These are phyloP conservation scores for Thecaphora thlaspeos DNA, from an alignment of 1,284 basidiomycete species.

Conservation along the genomic window DNA sequence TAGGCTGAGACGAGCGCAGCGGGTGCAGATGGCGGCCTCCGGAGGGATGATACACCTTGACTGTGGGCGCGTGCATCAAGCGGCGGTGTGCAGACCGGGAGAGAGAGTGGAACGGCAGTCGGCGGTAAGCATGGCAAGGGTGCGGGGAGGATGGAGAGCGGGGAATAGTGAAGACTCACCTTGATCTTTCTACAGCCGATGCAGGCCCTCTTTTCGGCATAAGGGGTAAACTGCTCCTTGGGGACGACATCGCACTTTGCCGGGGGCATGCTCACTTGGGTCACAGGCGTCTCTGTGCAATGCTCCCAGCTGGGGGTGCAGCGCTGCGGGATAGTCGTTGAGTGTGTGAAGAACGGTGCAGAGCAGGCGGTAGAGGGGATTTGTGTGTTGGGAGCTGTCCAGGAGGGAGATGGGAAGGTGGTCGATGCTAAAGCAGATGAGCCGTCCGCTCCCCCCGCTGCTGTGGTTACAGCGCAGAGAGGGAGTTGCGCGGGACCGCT, in stretches of 20 bases:
- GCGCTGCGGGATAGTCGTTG: too few relatives aligned
- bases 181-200: conserved; percentile 40
- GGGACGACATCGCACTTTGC: conserved; percentile 42
- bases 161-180: conserved; percentile 3
- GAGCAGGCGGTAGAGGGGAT: too few relatives aligned
- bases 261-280: conserved; percentile 34
- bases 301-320: too few relatives aligned
- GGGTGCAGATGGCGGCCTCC: conserved; percentile 24
- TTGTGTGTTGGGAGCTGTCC: too few relatives aligned
- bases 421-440: too few relatives aligned
- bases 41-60: conserved; percentile 38
- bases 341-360: too few relatives aligned
- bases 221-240: conserved; percentile 32
- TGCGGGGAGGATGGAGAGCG: background rate
- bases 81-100: too few relatives aligned
- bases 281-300: too few relatives aligned
- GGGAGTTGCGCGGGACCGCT: too few relatives aligned
- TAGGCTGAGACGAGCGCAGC: conserved; percentile 29
- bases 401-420: too few relatives aligned
- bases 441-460: too few relatives aligned
- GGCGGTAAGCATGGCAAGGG: background rate
- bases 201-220: conserved; percentile 30
- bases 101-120: background rate
- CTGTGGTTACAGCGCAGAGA: too few relatives aligned
- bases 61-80: conserved; percentile 5